Percentiles rank a stretch among this genome's conserved stretches.
phyloP scores from a whole-genome alignment of 495 filamentous ascomycete genomes.

The Friedmanniomyces simplex region DNA sequence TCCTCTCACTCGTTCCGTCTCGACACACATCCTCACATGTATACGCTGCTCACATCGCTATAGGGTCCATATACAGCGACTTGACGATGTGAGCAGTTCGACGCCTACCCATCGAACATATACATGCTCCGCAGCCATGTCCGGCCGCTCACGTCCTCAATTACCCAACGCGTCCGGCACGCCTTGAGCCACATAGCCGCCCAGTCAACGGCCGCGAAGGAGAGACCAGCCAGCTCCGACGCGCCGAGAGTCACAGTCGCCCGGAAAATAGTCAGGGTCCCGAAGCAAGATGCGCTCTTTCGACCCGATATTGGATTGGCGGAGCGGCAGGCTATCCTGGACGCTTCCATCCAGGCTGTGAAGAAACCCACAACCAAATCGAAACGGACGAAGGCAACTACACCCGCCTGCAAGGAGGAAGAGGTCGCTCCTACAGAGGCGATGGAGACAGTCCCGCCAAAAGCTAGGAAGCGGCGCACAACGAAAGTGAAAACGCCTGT shows the following conservation, averaged over 20 bases:
- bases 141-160: background rate
- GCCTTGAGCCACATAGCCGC: background rate
- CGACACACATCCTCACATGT: background rate
- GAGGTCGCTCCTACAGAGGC: background rate
- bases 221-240: background rate
- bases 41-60: background rate
- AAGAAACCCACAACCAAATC: background rate
- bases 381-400: background rate
- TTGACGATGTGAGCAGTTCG: background rate
- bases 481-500: background rate
- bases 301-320: background rate
- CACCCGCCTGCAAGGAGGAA: background rate
- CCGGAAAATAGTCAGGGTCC: background rate
- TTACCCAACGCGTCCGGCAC: background rate
- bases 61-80: background rate
- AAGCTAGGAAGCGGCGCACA: background rate
- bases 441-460: background rate
- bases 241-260: no score
- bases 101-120: background rate
- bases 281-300: background rate
- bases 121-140: slow-evolving; percentile 12
- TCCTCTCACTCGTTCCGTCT: background rate
- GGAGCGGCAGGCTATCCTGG: background rate
- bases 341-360: background rate
- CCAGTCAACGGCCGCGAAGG: background rate